phyloP scores from a whole-genome alignment of 2,329 filamentous ascomycete genomes.

The Leptosphaerulina australis region DNA sequence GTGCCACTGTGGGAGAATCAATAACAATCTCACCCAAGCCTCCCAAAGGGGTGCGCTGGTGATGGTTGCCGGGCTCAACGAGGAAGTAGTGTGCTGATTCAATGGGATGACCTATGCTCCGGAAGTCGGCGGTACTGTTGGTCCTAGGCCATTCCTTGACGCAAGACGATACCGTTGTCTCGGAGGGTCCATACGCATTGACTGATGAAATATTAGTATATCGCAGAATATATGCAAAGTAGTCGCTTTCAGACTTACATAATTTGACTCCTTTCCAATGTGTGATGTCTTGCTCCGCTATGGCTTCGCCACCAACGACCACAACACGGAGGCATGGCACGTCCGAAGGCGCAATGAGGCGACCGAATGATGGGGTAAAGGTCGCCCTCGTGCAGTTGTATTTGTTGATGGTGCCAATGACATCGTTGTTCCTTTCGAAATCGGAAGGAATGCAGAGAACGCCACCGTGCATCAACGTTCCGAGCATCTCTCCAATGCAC shows the following conservation, averaged over 20 bases:
- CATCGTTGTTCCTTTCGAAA: constrained; percentile 58
- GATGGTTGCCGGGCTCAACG: not conserved
- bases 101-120: too few relatives aligned
- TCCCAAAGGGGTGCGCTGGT: constrained; percentile 12
- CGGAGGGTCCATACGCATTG: too few relatives aligned
- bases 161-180: too few relatives aligned
- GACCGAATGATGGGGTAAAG: constrained; percentile 15
- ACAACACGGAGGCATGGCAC: constrained; percentile 2
- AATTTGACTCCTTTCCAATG: too few relatives aligned
- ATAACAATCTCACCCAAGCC: constrained; percentile 42
- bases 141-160: too few relatives aligned
- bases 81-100: too few relatives aligned
- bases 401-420: constrained; percentile 56
- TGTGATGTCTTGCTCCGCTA: too few relatives aligned
- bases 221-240: too few relatives aligned
- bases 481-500: constrained; percentile 60
- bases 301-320: not conserved
- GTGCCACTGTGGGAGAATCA: constrained; percentile 57
- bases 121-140: too few relatives aligned
- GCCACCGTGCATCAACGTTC: constrained; percentile 61
- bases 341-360: constrained; percentile 8
- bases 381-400: constrained; percentile 9
- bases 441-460: constrained; percentile 60
- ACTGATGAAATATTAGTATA: too few relatives aligned
- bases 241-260: too few relatives aligned